phyloP scores from a whole-genome alignment of 176 grass and related monocot species.

The Oryza brachyantha region DNA sequence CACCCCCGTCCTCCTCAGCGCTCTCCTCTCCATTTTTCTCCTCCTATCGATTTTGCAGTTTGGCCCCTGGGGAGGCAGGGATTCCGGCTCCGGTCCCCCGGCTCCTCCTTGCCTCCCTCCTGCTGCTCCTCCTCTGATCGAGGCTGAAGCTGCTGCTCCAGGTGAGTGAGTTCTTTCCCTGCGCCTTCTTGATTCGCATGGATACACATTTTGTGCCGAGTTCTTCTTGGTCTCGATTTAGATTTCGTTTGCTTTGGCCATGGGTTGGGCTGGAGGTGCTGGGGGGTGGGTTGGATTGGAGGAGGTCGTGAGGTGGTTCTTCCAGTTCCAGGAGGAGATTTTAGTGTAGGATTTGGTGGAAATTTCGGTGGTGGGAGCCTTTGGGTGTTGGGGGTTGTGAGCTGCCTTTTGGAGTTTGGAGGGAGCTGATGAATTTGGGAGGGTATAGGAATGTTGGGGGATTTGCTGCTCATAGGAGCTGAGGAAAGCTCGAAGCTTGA shows the following conservation, averaged over 20 bases:
- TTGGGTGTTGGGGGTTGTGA: neutral
- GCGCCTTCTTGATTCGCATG: neutral
- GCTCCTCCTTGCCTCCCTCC: too few relatives aligned
- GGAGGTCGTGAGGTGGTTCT: neutral
- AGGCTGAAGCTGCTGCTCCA: neutral
- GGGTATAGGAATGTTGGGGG: neutral
- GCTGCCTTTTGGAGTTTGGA: neutral
- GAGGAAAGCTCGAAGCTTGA: neutral
- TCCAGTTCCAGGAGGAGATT: neutral
- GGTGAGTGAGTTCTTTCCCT: neutral
- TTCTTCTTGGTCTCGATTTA: neutral
- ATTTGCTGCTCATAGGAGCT: neutral
- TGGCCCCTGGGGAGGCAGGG: conserved; percentile 25
- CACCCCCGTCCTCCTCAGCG: neutral
- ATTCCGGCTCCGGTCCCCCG: conserved; percentile 15
- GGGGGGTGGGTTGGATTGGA: neutral
- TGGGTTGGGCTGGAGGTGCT: neutral
- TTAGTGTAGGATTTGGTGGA: neutral
- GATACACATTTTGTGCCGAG: neutral
- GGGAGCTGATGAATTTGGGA: neutral
- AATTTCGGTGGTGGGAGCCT: neutral
- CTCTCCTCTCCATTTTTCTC: conserved; percentile 3
- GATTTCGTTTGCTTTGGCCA: neutral
- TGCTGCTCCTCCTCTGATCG: too few relatives aligned
- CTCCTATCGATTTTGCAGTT: conserved; percentile 35